Evolutionary conservation across 495 filamentous ascomycete species (phyloP).

Genomic region (Cladorrhinum samala): DNA sequence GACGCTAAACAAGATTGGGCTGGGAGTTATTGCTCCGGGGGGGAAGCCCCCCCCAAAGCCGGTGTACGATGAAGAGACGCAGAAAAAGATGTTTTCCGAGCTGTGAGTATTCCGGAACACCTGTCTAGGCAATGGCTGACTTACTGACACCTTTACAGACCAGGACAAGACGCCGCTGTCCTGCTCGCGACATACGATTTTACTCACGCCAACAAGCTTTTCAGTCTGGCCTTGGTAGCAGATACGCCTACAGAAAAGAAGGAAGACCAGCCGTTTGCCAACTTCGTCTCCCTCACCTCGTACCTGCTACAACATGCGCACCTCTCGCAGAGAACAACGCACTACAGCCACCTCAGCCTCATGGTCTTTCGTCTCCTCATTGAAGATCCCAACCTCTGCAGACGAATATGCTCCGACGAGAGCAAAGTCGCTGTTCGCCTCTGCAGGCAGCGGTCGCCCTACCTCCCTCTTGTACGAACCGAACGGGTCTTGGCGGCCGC

Average conservation of each 20-base stretch:
- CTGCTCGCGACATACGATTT: conserved; percentile 90
- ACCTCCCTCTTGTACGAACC: conserved; percentile 66
- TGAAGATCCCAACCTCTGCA: conserved; percentile 80
- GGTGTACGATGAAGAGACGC: conserved; percentile 57
- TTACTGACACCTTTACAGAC: conserved; percentile 48
- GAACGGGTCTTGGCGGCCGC: conserved; percentile 67
- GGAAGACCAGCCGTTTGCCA: conserved; percentile 68
- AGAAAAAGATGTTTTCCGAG: conserved; percentile 68
- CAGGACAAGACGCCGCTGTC: conserved; percentile 68
- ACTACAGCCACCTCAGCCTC: conserved; percentile 78
- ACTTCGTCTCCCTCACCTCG: conserved; percentile 82
- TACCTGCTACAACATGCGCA: conserved; percentile 93
- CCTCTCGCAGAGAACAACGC: conserved; percentile 65
- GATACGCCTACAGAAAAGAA: conserved; percentile 54
- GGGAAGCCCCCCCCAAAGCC: conserved; percentile 56
- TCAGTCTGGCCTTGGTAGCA: conserved; percentile 77
- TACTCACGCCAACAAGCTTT: conserved; percentile 88
- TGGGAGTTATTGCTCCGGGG: conserved; percentile 67
- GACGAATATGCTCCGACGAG: conserved; percentile 77
- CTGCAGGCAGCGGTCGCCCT: conserved; percentile 84
- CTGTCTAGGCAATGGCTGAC: conserved; percentile 1
- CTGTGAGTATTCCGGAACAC: conserved; percentile 38
- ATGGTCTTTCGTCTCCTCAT: conserved; percentile 79
- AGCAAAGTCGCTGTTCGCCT: conserved; percentile 69
- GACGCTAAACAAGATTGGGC: conserved; percentile 77